phyloP scores from a whole-genome alignment of 2,329 filamentous ascomycete species.

The Botryotinia calthae region DNA sequence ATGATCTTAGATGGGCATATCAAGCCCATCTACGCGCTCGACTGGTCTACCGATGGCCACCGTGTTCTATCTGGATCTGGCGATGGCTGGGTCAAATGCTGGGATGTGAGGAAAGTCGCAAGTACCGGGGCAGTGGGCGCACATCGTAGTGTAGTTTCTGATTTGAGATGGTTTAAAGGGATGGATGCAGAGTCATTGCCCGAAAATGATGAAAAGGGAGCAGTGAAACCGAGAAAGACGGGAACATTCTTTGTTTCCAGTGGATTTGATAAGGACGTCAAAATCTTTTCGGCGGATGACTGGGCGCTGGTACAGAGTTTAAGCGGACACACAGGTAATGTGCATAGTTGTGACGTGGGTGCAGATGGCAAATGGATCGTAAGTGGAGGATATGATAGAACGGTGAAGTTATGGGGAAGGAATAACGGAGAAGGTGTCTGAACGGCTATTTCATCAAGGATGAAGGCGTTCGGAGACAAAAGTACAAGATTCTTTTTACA shows the following conservation, averaged over 20 bases:
- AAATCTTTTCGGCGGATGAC: slow-evolving; percentile 94
- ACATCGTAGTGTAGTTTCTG: slow-evolving; percentile 86
- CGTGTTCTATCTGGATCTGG: slow-evolving; percentile 89
- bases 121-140: slow-evolving; percentile 83
- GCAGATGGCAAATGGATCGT: slow-evolving; percentile 87
- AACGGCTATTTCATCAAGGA: slow-evolving; percentile 2
- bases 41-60: slow-evolving; percentile 90
- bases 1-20: slow-evolving; percentile 91
- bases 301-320: slow-evolving; percentile 88
- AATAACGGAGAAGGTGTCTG: slow-evolving; percentile 65
- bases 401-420: slow-evolving; percentile 92
- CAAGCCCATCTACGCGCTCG: slow-evolving; percentile 86
- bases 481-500: neutral
- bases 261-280: slow-evolving; percentile 93
- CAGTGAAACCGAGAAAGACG: slow-evolving; percentile 71
- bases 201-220: slow-evolving; percentile 63
- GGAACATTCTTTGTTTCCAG: slow-evolving; percentile 88
- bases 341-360: slow-evolving; percentile 86
- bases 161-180: slow-evolving; percentile 92
- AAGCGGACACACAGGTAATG: slow-evolving; percentile 86
- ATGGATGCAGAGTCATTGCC: slow-evolving; percentile 69
- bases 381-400: slow-evolving; percentile 89
- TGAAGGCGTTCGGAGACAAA: neutral
- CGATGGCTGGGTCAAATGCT: slow-evolving; percentile 96
- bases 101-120: slow-evolving; percentile 90